A percentile compares a stretch with the other conserved stretches of the same genome.
These are phyloP conservation scores for Ceratocystis variospora DNA, from an alignment of 2,329 filamentous ascomycete genomes.

Conservation along the genomic window DNA sequence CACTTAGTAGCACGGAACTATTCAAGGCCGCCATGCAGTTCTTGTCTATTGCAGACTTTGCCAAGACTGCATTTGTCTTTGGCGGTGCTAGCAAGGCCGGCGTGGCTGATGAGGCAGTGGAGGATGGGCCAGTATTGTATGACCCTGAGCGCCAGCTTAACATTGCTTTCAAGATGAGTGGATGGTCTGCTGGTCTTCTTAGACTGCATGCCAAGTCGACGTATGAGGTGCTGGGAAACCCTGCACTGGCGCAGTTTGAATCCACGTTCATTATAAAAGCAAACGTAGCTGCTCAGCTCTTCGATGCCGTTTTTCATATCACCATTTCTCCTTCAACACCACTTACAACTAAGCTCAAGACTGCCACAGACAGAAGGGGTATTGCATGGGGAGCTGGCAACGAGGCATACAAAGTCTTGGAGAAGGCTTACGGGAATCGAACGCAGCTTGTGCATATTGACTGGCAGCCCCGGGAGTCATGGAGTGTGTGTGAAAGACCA, in stretches of 20 bases:
- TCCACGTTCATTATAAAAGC: constrained; percentile 61
- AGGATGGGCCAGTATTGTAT: constrained; percentile 55
- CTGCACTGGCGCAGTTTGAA: constrained; percentile 65
- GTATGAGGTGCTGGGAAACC: constrained; percentile 59
- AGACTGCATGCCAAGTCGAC: constrained; percentile 63
- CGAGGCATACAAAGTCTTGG: constrained; percentile 51
- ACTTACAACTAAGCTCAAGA: constrained; percentile 17
- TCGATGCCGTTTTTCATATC: constrained; percentile 35
- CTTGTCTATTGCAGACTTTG: constrained; percentile 58
- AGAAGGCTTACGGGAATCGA: constrained; percentile 61
- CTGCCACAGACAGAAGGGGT: constrained; percentile 27
- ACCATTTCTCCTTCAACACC: constrained; percentile 26
- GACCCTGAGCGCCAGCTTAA: constrained; percentile 66
- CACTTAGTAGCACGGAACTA: constrained; percentile 79
- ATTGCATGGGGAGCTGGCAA: constrained; percentile 34
- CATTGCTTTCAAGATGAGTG: constrained; percentile 76
- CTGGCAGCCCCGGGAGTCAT: constrained; percentile 25
- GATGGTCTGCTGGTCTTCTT: constrained; percentile 66
- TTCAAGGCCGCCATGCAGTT: constrained; percentile 94
- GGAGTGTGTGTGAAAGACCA: constrained; percentile 24
- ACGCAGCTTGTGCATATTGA: constrained; percentile 52
- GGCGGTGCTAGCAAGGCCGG: constrained; percentile 26
- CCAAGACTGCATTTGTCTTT: constrained; percentile 48
- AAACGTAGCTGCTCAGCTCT: constrained; percentile 41
- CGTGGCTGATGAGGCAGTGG: constrained; percentile 28